A percentile compares a stretch with the other conserved stretches of the same genome.
Evolutionary conservation across 2,329 filamentous ascomycete genomes (phyloP).

Genomic region (Colletotrichum simmondsii): DNA sequence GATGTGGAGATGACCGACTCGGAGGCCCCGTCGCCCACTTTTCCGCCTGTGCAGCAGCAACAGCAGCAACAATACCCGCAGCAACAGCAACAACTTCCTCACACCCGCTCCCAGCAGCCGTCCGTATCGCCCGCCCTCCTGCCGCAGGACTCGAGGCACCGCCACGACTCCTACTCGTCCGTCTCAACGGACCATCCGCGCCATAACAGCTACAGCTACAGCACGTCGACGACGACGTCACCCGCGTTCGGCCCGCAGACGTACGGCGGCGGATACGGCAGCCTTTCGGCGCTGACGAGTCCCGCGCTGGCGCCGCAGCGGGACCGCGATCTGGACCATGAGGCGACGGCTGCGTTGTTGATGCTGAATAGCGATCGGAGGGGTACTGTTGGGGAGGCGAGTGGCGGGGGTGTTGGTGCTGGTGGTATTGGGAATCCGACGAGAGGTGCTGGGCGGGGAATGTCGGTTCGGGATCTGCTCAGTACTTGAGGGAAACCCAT

Average conservation of each 20-base stretch:
- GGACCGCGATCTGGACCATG: conserved; percentile 72
- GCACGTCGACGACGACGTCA: conserved; percentile 60
- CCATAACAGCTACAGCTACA: conserved; percentile 62
- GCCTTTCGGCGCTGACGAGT: conserved; percentile 66
- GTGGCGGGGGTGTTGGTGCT: conserved; percentile 57
- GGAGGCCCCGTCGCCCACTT: conserved; percentile 56
- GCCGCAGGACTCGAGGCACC: conserved; percentile 54
- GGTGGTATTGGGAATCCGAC: conserved; percentile 36
- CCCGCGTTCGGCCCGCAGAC: conserved; percentile 66
- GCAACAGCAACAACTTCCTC: conserved; percentile 20
- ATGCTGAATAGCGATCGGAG: conserved; percentile 88
- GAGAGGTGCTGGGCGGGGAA: conserved; percentile 53
- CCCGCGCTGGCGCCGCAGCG: conserved; percentile 64
- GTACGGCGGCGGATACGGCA: conserved; percentile 48
- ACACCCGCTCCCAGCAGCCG: conserved; percentile 50
- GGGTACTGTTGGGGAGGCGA: conserved; percentile 46
- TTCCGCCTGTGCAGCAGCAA: conserved; percentile 43
- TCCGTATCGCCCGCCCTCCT: conserved; percentile 64
- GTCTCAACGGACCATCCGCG: conserved; percentile 56
- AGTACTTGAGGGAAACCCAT: conserved; percentile 53
- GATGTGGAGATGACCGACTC: conserved; percentile 73
- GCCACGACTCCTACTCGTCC: conserved; percentile 66
- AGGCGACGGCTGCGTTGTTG: conserved; percentile 85
- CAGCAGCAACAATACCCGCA: conserved; percentile 33
- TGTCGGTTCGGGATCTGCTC: conserved; percentile 66